phyloP scores from a whole-genome alignment of 768 basidiomycete species.

The Suillus clintonianus region DNA sequence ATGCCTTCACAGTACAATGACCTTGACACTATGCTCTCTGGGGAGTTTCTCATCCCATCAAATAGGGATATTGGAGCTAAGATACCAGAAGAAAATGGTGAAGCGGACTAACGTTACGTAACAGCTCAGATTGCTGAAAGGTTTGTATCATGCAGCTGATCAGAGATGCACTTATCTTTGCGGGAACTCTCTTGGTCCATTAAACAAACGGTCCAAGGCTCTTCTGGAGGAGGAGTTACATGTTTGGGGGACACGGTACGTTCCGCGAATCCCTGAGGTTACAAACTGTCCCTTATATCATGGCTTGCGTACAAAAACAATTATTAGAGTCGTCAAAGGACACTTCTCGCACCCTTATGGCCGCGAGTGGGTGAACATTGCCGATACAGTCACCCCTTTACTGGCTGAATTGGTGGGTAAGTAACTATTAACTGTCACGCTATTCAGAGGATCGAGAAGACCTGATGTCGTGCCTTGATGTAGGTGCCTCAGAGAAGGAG shows the following conservation, averaged over 20 bases:
- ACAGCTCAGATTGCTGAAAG: constrained; percentile 1
- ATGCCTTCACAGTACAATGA: constrained; percentile 21
- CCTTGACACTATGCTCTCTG: constrained; percentile 38
- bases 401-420: constrained; percentile 84
- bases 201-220: constrained; percentile 70
- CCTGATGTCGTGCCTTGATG: not conserved
- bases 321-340: constrained; percentile 74
- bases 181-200: constrained; percentile 91
- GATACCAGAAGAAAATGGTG: constrained; percentile 40
- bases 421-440: constrained; percentile 22
- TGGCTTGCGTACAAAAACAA: constrained; percentile 8
- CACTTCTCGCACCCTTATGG: constrained; percentile 89
- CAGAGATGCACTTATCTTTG: constrained; percentile 80
- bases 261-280: not conserved
- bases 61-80: constrained; percentile 51
- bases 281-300: constrained; percentile 11
- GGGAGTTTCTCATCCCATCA: constrained; percentile 59
- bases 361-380: constrained; percentile 81
- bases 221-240: constrained; percentile 81
- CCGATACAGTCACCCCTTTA: constrained; percentile 67
- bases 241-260: constrained; percentile 78
- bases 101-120: constrained; percentile 17
- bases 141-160: constrained; percentile 38
- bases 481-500: constrained; percentile 86
- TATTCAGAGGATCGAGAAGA: not conserved